Evolutionary conservation across 2,329 filamentous ascomycete genomes (phyloP), one percentile per base, ranked within the genome.

Genomic region (Verticillium zaregamsianum): DNA sequence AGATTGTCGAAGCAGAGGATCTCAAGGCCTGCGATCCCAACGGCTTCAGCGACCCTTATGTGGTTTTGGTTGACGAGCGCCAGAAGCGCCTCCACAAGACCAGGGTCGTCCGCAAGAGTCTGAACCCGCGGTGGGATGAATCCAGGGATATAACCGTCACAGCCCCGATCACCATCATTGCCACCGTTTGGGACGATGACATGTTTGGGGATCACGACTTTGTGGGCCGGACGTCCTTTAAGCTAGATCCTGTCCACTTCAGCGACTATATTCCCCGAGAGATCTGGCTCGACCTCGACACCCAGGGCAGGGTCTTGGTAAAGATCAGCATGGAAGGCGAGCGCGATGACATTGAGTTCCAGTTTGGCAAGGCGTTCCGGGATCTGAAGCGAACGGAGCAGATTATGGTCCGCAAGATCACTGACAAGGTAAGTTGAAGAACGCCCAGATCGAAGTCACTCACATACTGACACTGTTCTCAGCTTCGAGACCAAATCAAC

Each of bases 261-360:
- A 90, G 92, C 68, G 95, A 99, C 74, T 99, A 96, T 72, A 81
- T 98, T 67, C 95, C 95, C 17, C 87, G 93, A 65, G 95, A 99
- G 74, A 98, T 97, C 74, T 99, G 95, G 95, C 86, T 99, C 20
- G 94, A 98, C 72, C 85, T 99, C 56, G 95, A 99, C 73, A 97
- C 94, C 0, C 95, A 99, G 74, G 95, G 95, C 8, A 86, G 94
- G 58, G 77, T 99, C 35, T 78, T 99, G 62, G 85, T 99, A 59
- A 86, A 94, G 65, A 93, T 99, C 59, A 97, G 93, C 72, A 99
- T 99, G 95, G 95, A 99, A 77, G 95, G 95, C 59, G 95, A 99
- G 77, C 86, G 95, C 65, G 95, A 99, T 72, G 95, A 99, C 72
- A 99, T 99, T 62, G 92, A 97, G 70, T 99, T 99, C 75, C 94